A percentile compares a stretch with the other conserved stretches of the same genome.
Evolutionary conservation across 345 rosid species (phyloP).

Genomic region (Arabidopsis suecica): DNA sequence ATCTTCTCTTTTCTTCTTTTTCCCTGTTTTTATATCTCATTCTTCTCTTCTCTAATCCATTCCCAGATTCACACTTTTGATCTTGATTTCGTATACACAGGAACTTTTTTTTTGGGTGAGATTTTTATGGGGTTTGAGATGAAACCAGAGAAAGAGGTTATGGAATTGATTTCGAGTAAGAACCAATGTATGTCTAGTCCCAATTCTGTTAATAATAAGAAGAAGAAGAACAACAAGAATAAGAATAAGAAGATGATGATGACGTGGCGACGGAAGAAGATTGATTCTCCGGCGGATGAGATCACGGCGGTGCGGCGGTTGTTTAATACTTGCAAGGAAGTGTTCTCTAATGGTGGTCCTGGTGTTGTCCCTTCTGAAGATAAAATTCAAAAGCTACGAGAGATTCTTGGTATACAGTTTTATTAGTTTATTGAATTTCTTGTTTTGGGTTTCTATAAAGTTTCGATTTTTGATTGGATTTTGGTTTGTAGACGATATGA

Average conservation of each 20-base stretch:
- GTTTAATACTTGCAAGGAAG: slow-evolving; percentile 74
- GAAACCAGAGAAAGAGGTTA: slow-evolving; percentile 50
- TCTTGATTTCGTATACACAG: not conserved
- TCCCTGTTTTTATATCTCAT: slow-evolving; percentile 34
- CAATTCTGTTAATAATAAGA: slow-evolving; percentile 8
- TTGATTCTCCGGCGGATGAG: slow-evolving; percentile 32
- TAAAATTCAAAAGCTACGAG: slow-evolving; percentile 60
- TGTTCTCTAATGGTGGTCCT: slow-evolving; percentile 55
- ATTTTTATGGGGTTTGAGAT: slow-evolving; percentile 72
- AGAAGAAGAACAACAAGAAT: slow-evolving; percentile 6
- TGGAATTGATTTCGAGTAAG: slow-evolving; percentile 43
- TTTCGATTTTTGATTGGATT: slow-evolving; percentile 14
- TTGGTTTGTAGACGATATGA: slow-evolving; percentile 59
- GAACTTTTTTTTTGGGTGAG: not conserved
- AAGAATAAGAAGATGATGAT: slow-evolving; percentile 18
- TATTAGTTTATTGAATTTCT: not conserved
- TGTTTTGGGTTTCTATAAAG: slow-evolving; percentile 6
- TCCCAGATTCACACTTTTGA: not conserved
- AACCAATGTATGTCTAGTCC: slow-evolving; percentile 33
- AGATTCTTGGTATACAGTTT: slow-evolving; percentile 64
- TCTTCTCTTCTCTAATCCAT: not conserved
- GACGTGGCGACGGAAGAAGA: slow-evolving; percentile 21
- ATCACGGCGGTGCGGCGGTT: slow-evolving; percentile 58
- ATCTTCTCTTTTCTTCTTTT: not conserved
- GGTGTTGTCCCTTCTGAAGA: slow-evolving; percentile 70